Evolutionary conservation across 1,284 basidiomycete species (phyloP), one percentile per base, ranked within the genome.

Genomic region (Abortiporus biennis): DNA sequence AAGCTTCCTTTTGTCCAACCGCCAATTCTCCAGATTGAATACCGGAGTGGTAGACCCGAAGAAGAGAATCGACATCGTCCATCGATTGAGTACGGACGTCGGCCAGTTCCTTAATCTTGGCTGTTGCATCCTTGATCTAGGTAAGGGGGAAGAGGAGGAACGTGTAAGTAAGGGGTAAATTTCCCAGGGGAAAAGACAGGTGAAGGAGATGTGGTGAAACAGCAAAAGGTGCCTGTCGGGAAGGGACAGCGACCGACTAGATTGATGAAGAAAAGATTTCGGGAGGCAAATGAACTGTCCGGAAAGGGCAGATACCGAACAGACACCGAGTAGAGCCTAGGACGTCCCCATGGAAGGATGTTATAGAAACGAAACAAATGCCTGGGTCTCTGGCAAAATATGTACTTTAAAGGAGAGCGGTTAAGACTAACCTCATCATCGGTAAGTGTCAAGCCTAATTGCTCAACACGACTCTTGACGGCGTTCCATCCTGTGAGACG

Each of bases 91-190:
- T 97, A 52, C 92, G 85, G 42, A 99, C 92, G 59, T 99, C 96
- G 16, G 96, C 96, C 46, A 99, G 84, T 68, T 97, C 91, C 83
- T 99, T 99, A 77, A 99, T 98, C 80, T 97, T 98, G 66, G 87
- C 84, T 1, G 96, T 99, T 30, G 92, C 94, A 57, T 98, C 94
- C 84, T 99, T 96, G 75, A 96, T 74, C 78, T 85, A 36, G 38
- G 50, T 17, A 32, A 43, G 13, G 13, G 38, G 27, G 27, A 6
- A 39, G 20, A 50, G 16, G 24, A 24, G 20, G 3, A 16, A 12
- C 2, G 13, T n/a, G 15, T 11, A 25, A 19, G 17, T 17, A n/a
- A 13, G 20, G n/a, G n/a, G n/a, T n/a, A n/a, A n/a, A n/a, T n/a
- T n/a, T n/a, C n/a, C n/a, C n/a, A n/a, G n/a, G n/a, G n/a, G n/a